Conservation (phyloP, 78 protist genomes). For the Capsaspora owczarzaki region DNA sequence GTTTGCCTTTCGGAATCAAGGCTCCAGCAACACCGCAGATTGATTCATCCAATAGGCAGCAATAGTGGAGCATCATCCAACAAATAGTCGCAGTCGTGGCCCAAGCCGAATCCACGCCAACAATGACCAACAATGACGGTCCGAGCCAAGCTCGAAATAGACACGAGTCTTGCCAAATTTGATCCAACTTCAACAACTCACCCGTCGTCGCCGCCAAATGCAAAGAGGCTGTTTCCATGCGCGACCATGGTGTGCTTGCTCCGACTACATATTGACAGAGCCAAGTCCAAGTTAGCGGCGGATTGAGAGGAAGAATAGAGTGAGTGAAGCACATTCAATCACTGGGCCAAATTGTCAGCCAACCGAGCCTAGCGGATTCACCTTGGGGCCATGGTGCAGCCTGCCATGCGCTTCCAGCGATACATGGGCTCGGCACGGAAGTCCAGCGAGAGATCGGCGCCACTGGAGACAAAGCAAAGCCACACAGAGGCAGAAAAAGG, state of each 20-base stretch:
- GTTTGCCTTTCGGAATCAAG: too few relatives aligned
- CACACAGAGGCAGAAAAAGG: too few relatives aligned
- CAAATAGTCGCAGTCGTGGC: not conserved
- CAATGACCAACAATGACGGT: not conserved
- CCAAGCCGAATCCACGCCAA: not conserved
- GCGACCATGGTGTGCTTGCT: conserved; percentile 5
- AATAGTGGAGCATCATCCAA: not conserved
- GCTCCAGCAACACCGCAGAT: too few relatives aligned
- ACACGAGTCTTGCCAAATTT: not conserved
- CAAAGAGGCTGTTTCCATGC: not conserved
- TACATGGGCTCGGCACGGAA: not conserved
- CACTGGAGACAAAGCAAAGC: too few relatives aligned
- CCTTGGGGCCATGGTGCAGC: too few relatives aligned
- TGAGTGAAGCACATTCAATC: too few relatives aligned
- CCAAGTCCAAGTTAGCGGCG: too few relatives aligned
- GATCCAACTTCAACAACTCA: not conserved
- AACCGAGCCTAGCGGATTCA: not conserved
- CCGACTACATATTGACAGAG: not conserved
- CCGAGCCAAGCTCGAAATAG: too few relatives aligned
- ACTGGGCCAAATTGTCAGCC: not conserved
- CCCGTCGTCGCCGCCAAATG: not conserved
- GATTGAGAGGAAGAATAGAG: too few relatives aligned
- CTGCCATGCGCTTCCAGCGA: not conserved
- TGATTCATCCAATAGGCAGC: not conserved
- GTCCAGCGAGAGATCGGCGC: not conserved